Percentiles rank a stretch among this genome's conserved stretches.
Evolutionary conservation across 75 land plant genomes (phyloP).

Genomic region (Cupressus sempervirens): DNA sequence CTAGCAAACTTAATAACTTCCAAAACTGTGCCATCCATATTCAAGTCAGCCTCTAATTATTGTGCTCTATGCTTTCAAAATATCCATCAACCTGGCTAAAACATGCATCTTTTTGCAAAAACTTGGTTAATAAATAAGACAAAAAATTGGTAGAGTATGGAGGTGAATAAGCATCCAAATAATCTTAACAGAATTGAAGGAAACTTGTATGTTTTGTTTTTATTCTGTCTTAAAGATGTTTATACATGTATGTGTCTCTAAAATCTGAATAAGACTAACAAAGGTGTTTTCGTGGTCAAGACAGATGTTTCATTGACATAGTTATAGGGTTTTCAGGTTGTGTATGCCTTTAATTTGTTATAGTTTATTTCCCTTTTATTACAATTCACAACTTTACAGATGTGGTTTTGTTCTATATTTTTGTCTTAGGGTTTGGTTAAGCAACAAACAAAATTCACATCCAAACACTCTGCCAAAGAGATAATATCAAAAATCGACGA

Average conservation of each 20-base stretch:
- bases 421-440: constrained; percentile 37
- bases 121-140: too few species aligned
- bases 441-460: constrained; percentile 50
- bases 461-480: constrained; percentile 42
- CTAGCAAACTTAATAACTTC: too few species aligned
- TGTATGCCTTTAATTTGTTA: not conserved
- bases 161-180: too few species aligned
- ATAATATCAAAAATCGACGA: constrained; percentile 58
- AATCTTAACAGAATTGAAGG: not conserved
- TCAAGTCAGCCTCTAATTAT: not conserved
- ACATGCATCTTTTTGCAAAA: too few species aligned
- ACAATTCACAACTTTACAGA: not conserved
- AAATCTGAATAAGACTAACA: not conserved
- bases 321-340: not conserved
- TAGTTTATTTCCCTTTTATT: not conserved
- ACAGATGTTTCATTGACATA: not conserved
- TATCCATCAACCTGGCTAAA: too few species aligned
- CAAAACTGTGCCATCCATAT: not conserved
- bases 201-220: not conserved
- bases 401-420: not conserved
- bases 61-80: too few species aligned
- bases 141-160: too few species aligned
- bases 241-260: not conserved
- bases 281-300: not conserved
- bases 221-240: not conserved